Base-by-base conservation (phyloP, 176 grass and related monocot species). In the Hordeum vulgare region DNA sequence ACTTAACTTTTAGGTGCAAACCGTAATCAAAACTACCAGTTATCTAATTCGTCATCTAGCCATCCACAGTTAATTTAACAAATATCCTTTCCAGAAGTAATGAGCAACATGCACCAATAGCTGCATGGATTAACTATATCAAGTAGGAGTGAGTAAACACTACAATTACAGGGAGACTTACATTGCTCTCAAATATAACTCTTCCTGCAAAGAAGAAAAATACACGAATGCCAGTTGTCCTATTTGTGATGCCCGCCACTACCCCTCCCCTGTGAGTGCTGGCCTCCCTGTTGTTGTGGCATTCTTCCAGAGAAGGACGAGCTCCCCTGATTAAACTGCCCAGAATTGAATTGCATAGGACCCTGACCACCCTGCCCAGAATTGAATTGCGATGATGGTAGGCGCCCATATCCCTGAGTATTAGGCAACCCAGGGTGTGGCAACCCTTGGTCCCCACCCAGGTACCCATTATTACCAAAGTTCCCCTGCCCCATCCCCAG, bases 321-420 rank as follows among this genome's bases (percentile, higher is more conserved):
- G 66, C 82, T 95, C 26, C 96, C 89, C 33, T 26, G 75, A 73
- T 75, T 82, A 65, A 86, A 88, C 68, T 90, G 72, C 21, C 84
- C 57, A 41, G 84, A 83, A 61, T 28, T 83, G 67, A 83, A 83
- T 14, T 68, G 84, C 31, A 62, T 57, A 33, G 40, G 61, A 34
- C 28, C 20, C 61, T 49, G 61, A 65, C 20, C 66, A 61, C 66
- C 86, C 42, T 40, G 80, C 76, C 54, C 76, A 37, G n/a, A n/a
- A n/a, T n/a, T n/a, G n/a, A n/a, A n/a, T n/a, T 17, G 31, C 3
- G 88, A n/a, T 26, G 51, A 58, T 12, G 51, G 35, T 17, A 12
- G 36, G 4, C 37, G 70, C 17, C 66, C 75, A 80, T 80, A 76
- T 64, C 85, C 88, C 49, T 87, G 87, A 8, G 17, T 23, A 9